phyloP scores from a whole-genome alignment of 305 asterid genomes.

The Fraxinus angustifolia region DNA sequence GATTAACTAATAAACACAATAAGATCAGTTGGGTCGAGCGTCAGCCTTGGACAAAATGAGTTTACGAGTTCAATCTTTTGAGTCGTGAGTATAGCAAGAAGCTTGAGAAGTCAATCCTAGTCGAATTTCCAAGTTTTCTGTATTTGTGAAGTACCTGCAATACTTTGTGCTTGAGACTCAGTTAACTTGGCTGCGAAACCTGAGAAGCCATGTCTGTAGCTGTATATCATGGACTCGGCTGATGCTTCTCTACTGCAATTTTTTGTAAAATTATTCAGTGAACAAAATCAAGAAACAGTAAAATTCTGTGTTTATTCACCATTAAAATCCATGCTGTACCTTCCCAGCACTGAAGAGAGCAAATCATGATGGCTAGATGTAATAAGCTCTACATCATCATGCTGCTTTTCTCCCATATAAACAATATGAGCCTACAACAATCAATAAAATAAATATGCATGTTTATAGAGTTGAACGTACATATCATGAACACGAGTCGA shows the following conservation, averaged over 20 bases:
- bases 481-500: neutral
- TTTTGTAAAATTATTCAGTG: neutral
- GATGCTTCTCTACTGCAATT: slow-evolving; percentile 20
- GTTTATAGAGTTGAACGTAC: neutral
- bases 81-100: neutral
- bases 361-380: slow-evolving; percentile 37
- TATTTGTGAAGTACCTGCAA: slow-evolving; percentile 22
- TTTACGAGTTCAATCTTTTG: neutral
- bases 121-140: neutral
- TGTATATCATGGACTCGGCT: slow-evolving; percentile 35
- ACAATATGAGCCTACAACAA: slow-evolving; percentile 28
- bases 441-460: neutral
- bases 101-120: neutral
- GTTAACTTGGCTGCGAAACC: slow-evolving; percentile 51
- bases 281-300: neutral
- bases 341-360: slow-evolving; percentile 37
- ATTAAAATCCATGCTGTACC: slow-evolving; percentile 20
- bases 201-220: slow-evolving; percentile 45
- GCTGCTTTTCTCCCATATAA: slow-evolving; percentile 37
- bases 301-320: neutral
- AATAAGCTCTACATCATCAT: slow-evolving; percentile 20
- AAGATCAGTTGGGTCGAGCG: neutral
- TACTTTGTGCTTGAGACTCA: slow-evolving; percentile 25
- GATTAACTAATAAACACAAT: neutral
- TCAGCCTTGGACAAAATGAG: neutral